Percentiles rank a stretch among this genome's conserved stretches.
Evolutionary conservation across 1,284 basidiomycete species (phyloP).

Genomic region (Sanguinoderma infundibulare): DNA sequence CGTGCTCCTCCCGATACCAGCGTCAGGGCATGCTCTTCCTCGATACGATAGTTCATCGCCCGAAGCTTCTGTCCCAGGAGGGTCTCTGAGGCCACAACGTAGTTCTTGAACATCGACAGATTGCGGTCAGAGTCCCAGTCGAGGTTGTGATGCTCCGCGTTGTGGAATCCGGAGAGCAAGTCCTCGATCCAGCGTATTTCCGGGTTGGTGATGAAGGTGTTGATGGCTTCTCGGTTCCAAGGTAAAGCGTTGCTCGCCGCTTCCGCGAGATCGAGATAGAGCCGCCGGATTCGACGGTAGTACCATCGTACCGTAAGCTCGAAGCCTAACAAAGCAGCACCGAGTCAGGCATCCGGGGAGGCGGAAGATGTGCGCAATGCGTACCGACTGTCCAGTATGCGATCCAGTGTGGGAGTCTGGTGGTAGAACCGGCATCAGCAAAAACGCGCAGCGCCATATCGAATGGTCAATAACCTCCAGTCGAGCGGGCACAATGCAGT

Average conservation of each 20-base stretch:
- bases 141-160: background rate
- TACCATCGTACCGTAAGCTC: constrained; percentile 21
- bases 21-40: constrained; percentile 27
- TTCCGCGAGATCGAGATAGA: constrained; percentile 1
- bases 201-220: background rate
- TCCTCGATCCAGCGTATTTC: background rate
- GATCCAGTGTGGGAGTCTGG: constrained; percentile 25
- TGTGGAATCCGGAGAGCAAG: constrained; percentile 8
- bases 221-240: constrained; percentile 1
- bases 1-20: constrained; percentile 24
- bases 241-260: background rate
- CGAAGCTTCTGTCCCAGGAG: constrained; percentile 23
- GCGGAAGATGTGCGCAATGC: constrained; percentile 11
- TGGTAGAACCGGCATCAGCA: background rate
- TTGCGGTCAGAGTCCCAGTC: constrained; percentile 1
- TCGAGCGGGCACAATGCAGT: constrained; percentile 28
- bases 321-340: constrained; percentile 5
- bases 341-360: background rate
- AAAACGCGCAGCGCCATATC: background rate
- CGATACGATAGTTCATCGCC: constrained; percentile 27
- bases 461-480: constrained; percentile 39
- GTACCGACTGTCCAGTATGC: constrained; percentile 26
- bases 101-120: constrained; percentile 24
- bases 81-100: constrained; percentile 26
- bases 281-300: constrained; percentile 17